Conservation (phyloP, 169 alveolate species). For the Eimeria falciformis region DNA sequence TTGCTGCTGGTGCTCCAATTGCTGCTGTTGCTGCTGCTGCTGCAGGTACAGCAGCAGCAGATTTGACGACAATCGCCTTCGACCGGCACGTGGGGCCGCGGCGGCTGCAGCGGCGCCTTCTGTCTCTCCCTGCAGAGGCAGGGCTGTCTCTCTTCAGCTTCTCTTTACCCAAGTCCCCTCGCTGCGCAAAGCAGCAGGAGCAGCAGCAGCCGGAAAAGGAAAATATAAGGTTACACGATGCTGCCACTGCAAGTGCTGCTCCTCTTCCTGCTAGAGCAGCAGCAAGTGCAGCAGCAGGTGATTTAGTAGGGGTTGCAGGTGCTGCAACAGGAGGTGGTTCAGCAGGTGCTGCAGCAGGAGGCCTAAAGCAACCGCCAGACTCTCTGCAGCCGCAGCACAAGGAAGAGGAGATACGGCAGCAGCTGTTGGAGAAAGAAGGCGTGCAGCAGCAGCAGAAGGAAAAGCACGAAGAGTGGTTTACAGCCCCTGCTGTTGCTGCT, state of each 20-base stretch:
- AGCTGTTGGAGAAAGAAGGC: conserved; percentile 1
- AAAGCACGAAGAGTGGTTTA: background rate
- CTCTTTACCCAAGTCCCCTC: background rate
- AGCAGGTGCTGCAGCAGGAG: too few species aligned
- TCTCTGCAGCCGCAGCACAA: too few species aligned
- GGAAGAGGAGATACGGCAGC: too few species aligned
- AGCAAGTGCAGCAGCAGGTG: too few species aligned
- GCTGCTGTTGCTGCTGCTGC: conserved; percentile 26
- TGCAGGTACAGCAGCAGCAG: background rate
- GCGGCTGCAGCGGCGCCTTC: conserved; percentile 34
- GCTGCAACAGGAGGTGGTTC: too few species aligned
- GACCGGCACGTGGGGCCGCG: conserved; percentile 25
- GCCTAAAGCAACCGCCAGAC: too few species aligned
- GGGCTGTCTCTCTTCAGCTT: background rate
- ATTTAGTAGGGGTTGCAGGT: too few species aligned
- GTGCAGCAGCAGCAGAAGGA: conserved; percentile 1
- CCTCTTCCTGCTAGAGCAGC: background rate
- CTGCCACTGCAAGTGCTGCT: background rate
- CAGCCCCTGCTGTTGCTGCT: conserved; percentile 1
- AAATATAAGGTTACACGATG: too few species aligned
- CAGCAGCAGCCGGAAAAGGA: conserved; percentile 18
- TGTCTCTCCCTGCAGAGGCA: background rate
- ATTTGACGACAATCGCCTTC: conserved; percentile 10
- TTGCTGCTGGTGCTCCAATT: background rate
- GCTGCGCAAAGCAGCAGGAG: conserved; percentile 1